phyloP scores from a whole-genome alignment of 164 flowering plant genomes.

The Litsea cubeba region DNA sequence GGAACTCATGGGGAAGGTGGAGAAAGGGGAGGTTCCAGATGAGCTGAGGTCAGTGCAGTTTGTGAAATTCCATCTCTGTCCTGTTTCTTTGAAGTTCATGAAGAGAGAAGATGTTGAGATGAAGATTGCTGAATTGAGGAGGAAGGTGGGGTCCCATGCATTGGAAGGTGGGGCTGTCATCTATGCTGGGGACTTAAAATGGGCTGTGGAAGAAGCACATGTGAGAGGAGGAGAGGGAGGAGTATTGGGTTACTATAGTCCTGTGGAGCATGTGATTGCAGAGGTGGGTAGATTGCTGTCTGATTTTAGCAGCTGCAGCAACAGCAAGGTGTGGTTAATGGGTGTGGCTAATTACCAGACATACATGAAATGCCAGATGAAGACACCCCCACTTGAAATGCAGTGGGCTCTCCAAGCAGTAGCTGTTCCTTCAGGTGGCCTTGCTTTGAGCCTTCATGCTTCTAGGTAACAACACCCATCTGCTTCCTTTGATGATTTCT shows the following conservation, averaged over 20 bases:
- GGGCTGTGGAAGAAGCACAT: constrained; percentile 42
- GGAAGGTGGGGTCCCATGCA: constrained; percentile 43
- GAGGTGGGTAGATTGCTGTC: constrained; percentile 59
- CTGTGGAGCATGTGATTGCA: constrained; percentile 51
- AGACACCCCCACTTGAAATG: constrained; percentile 63
- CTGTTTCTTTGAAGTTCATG: constrained; percentile 58
- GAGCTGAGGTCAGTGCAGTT: constrained; percentile 52
- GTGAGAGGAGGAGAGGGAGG: constrained; percentile 14
- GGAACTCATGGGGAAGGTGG: constrained; percentile 56
- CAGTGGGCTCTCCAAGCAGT: constrained; percentile 85
- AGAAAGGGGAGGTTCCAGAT: constrained; percentile 65
- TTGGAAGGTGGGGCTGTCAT: constrained; percentile 56
- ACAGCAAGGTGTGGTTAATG: constrained; percentile 59
- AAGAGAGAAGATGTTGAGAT: constrained; percentile 65
- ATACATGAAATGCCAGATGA: constrained; percentile 66
- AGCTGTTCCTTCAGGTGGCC: constrained; percentile 69
- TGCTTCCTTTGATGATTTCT: constrained; percentile 3
- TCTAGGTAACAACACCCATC: constrained; percentile 45
- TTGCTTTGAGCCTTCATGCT: constrained; percentile 70
- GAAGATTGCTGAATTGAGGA: constrained; percentile 49
- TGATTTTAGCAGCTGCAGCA: constrained; percentile 25
- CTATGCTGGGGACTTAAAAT: constrained; percentile 71
- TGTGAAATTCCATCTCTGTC: constrained; percentile 48
- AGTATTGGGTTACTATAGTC: constrained; percentile 30
- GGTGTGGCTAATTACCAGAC: constrained; percentile 69